Conservation (phyloP, 305 asterid species). For the Withania somnifera region DNA sequence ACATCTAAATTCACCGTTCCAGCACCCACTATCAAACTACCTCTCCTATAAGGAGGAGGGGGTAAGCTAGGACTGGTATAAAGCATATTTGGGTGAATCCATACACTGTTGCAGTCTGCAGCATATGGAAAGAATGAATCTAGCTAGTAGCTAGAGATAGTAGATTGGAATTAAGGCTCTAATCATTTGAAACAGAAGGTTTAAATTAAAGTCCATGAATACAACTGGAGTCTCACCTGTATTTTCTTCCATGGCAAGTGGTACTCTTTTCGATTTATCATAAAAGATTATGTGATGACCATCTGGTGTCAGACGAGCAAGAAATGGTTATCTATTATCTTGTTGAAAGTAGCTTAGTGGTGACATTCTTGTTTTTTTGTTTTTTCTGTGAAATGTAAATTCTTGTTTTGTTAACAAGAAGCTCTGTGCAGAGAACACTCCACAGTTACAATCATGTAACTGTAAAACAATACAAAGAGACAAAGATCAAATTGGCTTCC, state of each 20-base stretch:
- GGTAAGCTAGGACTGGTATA: neutral
- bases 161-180: neutral
- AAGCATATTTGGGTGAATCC: neutral
- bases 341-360: neutral
- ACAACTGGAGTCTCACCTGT: neutral
- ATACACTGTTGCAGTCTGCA: neutral
- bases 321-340: neutral
- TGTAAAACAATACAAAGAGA: neutral
- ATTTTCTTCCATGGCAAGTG: neutral
- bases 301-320: neutral
- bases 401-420: neutral
- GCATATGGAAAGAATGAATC: neutral
- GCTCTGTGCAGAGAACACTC: neutral
- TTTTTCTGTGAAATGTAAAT: neutral
- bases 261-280: neutral
- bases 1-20: neutral
- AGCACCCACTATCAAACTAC: neutral
- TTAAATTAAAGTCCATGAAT: neutral
- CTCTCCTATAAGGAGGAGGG: neutral
- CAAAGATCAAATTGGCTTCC: neutral
- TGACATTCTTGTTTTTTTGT: neutral
- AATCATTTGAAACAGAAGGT: neutral
- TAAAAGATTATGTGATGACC: neutral
- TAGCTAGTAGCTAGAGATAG: neutral
- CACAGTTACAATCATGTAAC: neutral